Conservation (phyloP, 2,329 filamentous ascomycete genomes). For the Microcyclospora pomicola region DNA sequence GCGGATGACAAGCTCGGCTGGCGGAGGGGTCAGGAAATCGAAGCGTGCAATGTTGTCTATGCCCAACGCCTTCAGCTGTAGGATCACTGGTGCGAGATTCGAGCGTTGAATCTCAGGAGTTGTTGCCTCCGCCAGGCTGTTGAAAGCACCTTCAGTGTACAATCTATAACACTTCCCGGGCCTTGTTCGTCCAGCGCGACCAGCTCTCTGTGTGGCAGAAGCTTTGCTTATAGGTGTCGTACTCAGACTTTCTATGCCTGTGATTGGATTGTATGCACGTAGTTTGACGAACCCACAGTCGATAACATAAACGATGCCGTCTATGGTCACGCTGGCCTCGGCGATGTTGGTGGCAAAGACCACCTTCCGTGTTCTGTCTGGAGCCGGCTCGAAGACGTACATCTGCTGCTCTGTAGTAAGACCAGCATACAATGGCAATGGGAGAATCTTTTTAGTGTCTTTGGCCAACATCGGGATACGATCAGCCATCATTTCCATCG, state of each 20-base stretch:
- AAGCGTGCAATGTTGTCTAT: slow-evolving; percentile 92
- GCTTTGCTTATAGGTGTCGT: slow-evolving; percentile 76
- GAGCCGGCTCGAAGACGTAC: slow-evolving; percentile 78
- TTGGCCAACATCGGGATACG: slow-evolving; percentile 50
- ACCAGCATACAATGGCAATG: slow-evolving; percentile 77
- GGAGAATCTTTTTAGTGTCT: slow-evolving; percentile 46
- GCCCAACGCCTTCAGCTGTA: slow-evolving; percentile 87
- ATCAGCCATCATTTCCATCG: slow-evolving; percentile 66
- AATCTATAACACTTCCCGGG: slow-evolving; percentile 90
- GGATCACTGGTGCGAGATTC: slow-evolving; percentile 72
- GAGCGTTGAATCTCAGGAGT: slow-evolving; percentile 85
- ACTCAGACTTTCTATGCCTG: slow-evolving; percentile 78
- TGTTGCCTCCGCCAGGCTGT: slow-evolving; percentile 54
- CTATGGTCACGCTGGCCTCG: slow-evolving; percentile 88
- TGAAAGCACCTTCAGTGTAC: slow-evolving; percentile 66
- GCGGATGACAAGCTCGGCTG: slow-evolving; percentile 69
- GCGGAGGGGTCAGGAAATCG: slow-evolving; percentile 74
- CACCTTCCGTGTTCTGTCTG: slow-evolving; percentile 74
- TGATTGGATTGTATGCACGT: slow-evolving; percentile 67
- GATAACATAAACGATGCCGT: slow-evolving; percentile 80
- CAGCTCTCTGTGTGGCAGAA: slow-evolving; percentile 80
- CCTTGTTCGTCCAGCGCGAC: slow-evolving; percentile 75
- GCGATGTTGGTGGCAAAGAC: slow-evolving; percentile 93
- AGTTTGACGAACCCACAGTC: slow-evolving; percentile 88
- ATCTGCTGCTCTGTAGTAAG: slow-evolving; percentile 84